Evolutionary conservation across 352 stramenopile genomes (phyloP).

Genomic region (Phytophthora crassamura): DNA sequence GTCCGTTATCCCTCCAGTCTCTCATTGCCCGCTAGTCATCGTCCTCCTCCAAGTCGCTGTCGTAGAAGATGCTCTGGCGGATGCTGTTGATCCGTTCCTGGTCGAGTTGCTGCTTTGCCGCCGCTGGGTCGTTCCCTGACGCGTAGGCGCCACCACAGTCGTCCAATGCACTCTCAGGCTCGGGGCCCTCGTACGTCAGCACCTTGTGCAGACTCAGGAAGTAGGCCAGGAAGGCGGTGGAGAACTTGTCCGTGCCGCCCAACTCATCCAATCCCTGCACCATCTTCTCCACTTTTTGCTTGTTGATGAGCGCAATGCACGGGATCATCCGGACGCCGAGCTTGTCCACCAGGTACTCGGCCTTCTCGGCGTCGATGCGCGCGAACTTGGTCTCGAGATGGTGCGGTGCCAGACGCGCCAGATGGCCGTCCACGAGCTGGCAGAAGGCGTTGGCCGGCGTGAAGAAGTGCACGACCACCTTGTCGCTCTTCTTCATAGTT

Average conservation of each 20-base stretch:
- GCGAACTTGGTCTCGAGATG: slow-evolving; percentile 96
- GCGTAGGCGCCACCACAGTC: slow-evolving; percentile 70
- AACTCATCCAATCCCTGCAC: slow-evolving; percentile 96
- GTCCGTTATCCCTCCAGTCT: neutral
- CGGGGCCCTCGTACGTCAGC: slow-evolving; percentile 95
- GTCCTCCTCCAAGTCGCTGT: slow-evolving; percentile 85
- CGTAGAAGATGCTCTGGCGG: slow-evolving; percentile 86
- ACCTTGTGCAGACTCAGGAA: slow-evolving; percentile 94
- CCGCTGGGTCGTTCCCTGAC: slow-evolving; percentile 41
- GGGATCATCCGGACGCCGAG: slow-evolving; percentile 97
- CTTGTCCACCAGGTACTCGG: slow-evolving; percentile 96
- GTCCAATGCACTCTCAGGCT: slow-evolving; percentile 68
- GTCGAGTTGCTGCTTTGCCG: slow-evolving; percentile 41
- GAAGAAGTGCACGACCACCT: slow-evolving; percentile 97
- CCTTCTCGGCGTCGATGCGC: slow-evolving; percentile 97
- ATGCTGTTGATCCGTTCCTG: slow-evolving; percentile 76
- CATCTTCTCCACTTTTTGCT: slow-evolving; percentile 97
- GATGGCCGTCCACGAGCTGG: slow-evolving; percentile 93
- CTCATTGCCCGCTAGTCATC: slow-evolving; percentile 44
- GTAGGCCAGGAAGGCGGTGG: slow-evolving; percentile 91
- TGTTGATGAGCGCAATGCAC: slow-evolving; percentile 95
- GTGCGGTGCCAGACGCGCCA: slow-evolving; percentile 88
- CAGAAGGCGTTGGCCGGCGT: slow-evolving; percentile 93
- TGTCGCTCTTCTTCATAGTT: slow-evolving; percentile 91
- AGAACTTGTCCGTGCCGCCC: slow-evolving; percentile 94